Evolutionary conservation across 2,329 filamentous ascomycete genomes (phyloP).

Genomic region (Cladophialophora carrionii): DNA sequence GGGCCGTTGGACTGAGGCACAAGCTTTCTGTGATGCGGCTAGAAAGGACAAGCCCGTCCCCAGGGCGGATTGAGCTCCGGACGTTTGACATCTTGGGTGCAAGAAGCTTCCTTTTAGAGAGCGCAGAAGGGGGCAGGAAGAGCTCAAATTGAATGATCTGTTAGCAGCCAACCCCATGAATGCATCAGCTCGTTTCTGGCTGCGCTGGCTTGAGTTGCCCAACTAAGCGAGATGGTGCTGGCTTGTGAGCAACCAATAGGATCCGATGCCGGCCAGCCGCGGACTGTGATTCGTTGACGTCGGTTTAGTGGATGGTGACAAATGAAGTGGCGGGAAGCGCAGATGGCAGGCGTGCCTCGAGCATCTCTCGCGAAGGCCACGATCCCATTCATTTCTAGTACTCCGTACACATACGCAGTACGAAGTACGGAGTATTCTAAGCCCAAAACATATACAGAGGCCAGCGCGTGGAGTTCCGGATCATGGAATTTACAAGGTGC

Average conservation of each 20-base stretch:
- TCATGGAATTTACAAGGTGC: slow-evolving; percentile 10
- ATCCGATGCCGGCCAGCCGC: no score
- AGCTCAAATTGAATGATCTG: slow-evolving; percentile 3
- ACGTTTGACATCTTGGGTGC: slow-evolving; percentile 1
- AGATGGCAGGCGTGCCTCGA: no score
- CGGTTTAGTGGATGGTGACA: background rate
- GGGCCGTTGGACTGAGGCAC: background rate
- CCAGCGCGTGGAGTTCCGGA: background rate
- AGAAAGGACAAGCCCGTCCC: background rate
- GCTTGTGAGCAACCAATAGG: background rate
- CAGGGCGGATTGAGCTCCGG: background rate
- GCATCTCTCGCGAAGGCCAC: no score
- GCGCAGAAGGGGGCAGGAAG: slow-evolving; percentile 3
- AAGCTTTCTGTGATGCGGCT: background rate
- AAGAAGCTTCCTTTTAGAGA: slow-evolving; percentile 1
- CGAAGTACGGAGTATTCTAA: no score
- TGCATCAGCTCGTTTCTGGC: slow-evolving; percentile 2
- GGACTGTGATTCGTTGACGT: background rate
- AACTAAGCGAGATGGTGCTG: background rate
- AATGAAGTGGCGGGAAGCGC: background rate
- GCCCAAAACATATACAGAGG: no score
- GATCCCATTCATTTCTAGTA: no score
- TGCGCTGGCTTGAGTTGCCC: background rate
- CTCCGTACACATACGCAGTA: no score
- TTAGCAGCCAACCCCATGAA: background rate